Conservation (phyloP, 148 eudicot species). For the Rhododendron williamsianum region DNA sequence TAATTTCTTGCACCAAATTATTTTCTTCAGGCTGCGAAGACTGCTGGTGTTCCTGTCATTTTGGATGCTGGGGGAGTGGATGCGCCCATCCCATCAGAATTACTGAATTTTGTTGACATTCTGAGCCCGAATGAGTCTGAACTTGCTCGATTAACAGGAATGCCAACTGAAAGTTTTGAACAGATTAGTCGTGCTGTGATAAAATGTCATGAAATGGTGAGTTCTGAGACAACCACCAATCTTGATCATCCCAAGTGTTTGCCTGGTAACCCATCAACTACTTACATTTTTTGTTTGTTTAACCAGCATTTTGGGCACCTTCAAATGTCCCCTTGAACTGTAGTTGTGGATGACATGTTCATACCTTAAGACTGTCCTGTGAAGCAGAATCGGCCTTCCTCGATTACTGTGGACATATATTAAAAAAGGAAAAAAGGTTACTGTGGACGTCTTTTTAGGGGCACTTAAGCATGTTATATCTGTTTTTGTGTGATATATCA, state of each 20-base stretch:
- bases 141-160: constrained; percentile 75
- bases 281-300: neutral
- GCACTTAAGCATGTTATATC: neutral
- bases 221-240: constrained; percentile 9
- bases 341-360: neutral
- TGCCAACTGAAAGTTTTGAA: constrained; percentile 70
- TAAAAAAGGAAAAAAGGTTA: neutral
- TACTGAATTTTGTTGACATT: constrained; percentile 42
- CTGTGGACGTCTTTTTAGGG: neutral
- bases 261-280: neutral
- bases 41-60: constrained; percentile 59
- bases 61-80: constrained; percentile 81
- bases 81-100: constrained; percentile 57
- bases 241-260: neutral
- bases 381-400: neutral
- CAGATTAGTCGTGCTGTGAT: constrained; percentile 69
- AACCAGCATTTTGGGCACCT: neutral
- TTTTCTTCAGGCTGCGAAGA: constrained; percentile 52
- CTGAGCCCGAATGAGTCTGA: constrained; percentile 88
- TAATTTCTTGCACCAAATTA: neutral
- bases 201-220: constrained; percentile 73
- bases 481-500: neutral
- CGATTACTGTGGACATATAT: neutral
- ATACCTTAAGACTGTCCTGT: neutral
- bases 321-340: neutral